phyloP scores from a whole-genome alignment of 2,329 filamentous ascomycete genomes.

The Pseudocercospora pini-densiflorae region DNA sequence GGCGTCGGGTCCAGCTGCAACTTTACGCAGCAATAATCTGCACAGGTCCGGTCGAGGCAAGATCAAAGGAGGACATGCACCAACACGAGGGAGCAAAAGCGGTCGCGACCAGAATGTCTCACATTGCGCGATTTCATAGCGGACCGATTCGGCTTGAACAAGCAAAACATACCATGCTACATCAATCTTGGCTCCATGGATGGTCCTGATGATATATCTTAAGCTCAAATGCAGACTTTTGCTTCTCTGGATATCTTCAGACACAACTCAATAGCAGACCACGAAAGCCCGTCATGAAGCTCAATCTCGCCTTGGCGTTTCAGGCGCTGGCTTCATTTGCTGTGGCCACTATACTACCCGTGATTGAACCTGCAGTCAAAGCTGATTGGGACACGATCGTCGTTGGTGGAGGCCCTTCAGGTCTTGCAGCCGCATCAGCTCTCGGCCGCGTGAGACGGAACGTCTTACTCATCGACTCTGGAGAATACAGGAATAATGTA shows the following conservation, averaged over 20 bases:
- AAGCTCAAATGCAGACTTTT: background rate
- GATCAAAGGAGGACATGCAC: too few species aligned
- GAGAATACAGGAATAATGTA: slow-evolving; percentile 31
- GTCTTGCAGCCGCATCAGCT: slow-evolving; percentile 30
- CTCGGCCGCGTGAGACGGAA: slow-evolving; percentile 30
- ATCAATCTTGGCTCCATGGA: background rate
- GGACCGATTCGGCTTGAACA: too few species aligned
- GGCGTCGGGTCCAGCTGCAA: too few species aligned
- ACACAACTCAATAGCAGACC: background rate
- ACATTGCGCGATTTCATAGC: too few species aligned
- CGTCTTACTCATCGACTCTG: slow-evolving; percentile 27
- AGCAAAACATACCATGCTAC: too few species aligned
- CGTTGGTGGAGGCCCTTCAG: slow-evolving; percentile 28
- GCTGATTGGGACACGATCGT: slow-evolving; percentile 23
- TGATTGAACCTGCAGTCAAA: slow-evolving; percentile 2
- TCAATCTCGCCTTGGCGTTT: slow-evolving; percentile 8
- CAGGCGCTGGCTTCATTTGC: slow-evolving; percentile 4
- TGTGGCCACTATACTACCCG: background rate
- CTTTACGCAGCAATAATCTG: too few species aligned
- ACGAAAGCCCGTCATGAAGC: slow-evolving; percentile 4
- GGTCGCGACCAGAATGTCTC: too few species aligned
- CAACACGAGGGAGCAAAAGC: too few species aligned
- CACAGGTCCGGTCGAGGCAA: too few species aligned
- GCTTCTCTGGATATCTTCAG: background rate
- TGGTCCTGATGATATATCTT: background rate